Percentiles rank a stretch among this genome's conserved stretches.
phyloP scores from a whole-genome alignment of 495 filamentous ascomycete genomes.

The Stereocaulon alpinum region DNA sequence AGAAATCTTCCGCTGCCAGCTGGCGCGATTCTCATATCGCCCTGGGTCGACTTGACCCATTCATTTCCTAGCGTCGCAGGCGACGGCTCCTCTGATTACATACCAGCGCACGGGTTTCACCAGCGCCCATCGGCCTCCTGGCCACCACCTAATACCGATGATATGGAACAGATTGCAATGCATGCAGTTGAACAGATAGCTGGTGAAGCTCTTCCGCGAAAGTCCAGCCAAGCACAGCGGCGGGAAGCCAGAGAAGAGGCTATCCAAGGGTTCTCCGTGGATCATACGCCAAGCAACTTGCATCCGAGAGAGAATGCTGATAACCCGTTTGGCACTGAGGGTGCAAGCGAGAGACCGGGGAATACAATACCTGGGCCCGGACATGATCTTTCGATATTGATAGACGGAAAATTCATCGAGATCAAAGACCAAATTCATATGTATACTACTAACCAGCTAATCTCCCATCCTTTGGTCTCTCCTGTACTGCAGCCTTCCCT shows the following conservation, averaged over 20 bases:
- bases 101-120: constrained; percentile 75
- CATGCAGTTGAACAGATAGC: constrained; percentile 31
- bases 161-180: constrained; percentile 34
- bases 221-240: constrained; percentile 23
- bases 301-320: constrained; percentile 20
- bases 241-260: constrained; percentile 27
- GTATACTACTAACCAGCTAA: constrained; percentile 80
- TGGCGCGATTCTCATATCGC: constrained; percentile 80
- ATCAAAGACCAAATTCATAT: constrained; percentile 93
- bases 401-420: constrained; percentile 58
- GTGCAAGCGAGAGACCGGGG: constrained; percentile 15
- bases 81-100: constrained; percentile 70
- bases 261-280: constrained; percentile 33
- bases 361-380: constrained; percentile 32
- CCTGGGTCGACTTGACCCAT: constrained; percentile 90
- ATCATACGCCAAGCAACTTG: constrained; percentile 15
- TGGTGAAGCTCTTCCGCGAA: constrained; percentile 26
- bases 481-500: constrained; percentile 76
- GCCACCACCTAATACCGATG: constrained; percentile 82
- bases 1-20: constrained; percentile 72
- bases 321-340: constrained; percentile 15
- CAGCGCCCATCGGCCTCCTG: constrained; percentile 74
- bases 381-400: constrained; percentile 45
- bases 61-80: constrained; percentile 80
- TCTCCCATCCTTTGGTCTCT: constrained; percentile 82